Conservation (phyloP, 2,329 filamentous ascomycete species). For the Fusarium floridanum region DNA sequence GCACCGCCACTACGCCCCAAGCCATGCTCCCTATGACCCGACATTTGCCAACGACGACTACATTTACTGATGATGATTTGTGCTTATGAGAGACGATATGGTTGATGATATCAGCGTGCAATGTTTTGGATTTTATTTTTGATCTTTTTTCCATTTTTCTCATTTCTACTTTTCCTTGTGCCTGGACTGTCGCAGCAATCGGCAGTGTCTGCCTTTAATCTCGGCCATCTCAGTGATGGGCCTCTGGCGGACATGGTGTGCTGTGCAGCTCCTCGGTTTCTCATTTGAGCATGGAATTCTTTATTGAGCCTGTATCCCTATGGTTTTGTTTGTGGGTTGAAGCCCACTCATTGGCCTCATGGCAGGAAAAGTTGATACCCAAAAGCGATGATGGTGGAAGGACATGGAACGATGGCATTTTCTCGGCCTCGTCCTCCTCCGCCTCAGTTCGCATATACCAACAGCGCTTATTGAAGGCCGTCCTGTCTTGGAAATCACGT, state of each 20-base stretch:
- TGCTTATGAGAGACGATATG: constrained; percentile 48
- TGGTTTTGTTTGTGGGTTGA: constrained; percentile 44
- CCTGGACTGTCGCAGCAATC: constrained; percentile 17
- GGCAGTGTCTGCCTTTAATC: constrained; percentile 28
- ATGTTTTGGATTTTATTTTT: constrained; percentile 30
- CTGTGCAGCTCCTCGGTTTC: constrained; percentile 18
- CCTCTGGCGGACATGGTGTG: constrained; percentile 24
- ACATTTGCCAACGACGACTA: constrained; percentile 46
- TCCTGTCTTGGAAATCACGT: constrained; percentile 39
- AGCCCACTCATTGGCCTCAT: constrained; percentile 42
- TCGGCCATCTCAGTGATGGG: constrained; percentile 22
- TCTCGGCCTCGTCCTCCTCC: constrained; percentile 23
- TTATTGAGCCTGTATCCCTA: constrained; percentile 43
- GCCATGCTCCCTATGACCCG: constrained; percentile 50
- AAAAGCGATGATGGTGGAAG: constrained; percentile 45
- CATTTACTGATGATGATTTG: constrained; percentile 47
- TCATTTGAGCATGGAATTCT: constrained; percentile 35
- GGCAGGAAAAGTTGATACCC: constrained; percentile 55
- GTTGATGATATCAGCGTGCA: constrained; percentile 46
- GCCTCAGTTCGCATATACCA: constrained; percentile 32
- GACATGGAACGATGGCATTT: constrained; percentile 40
- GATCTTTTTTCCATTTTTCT: constrained; percentile 39
- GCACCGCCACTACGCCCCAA: constrained; percentile 51
- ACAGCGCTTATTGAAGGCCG: constrained; percentile 32
- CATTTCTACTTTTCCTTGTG: constrained; percentile 33